phyloP scores from a whole-genome alignment of 371 early-diverging fungal species.

The Syncephalis fuscata region DNA sequence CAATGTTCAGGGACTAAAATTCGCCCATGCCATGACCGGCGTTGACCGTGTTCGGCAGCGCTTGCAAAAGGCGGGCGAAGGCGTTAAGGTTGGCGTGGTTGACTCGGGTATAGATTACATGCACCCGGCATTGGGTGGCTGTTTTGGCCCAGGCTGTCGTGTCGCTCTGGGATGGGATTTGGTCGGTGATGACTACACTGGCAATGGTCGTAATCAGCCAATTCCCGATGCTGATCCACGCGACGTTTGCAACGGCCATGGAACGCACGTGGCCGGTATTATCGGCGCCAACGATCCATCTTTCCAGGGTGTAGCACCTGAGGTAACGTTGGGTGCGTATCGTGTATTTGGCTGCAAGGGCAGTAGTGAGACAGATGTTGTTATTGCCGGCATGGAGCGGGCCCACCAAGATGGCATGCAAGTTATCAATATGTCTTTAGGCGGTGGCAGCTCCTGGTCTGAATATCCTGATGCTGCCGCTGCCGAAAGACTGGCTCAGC shows the following conservation, averaged over 20 bases:
- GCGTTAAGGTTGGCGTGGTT: slow-evolving; percentile 35
- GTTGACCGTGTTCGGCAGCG: slow-evolving; percentile 26
- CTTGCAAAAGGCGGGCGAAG: slow-evolving; percentile 28
- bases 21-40: slow-evolving; percentile 36
- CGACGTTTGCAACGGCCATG: slow-evolving; percentile 25
- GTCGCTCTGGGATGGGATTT: slow-evolving; percentile 44
- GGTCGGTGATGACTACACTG: slow-evolving; percentile 23
- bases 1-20: neutral
- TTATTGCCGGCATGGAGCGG: slow-evolving; percentile 24
- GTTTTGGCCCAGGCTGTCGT: slow-evolving; percentile 42
- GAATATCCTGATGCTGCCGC: slow-evolving; percentile 16
- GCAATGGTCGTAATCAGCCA: slow-evolving; percentile 30
- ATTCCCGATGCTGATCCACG: slow-evolving; percentile 27
- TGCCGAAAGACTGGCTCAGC: slow-evolving; percentile 16
- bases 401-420: slow-evolving; percentile 38
- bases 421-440: slow-evolving; percentile 42
- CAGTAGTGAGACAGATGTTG: slow-evolving; percentile 1
- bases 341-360: slow-evolving; percentile 40
- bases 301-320: slow-evolving; percentile 39
- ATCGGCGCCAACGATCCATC: slow-evolving; percentile 31
- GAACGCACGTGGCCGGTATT: slow-evolving; percentile 39
- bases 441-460: slow-evolving; percentile 9
- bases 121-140: slow-evolving; percentile 52
- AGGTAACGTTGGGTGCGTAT: slow-evolving; percentile 33
- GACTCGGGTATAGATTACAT: slow-evolving; percentile 44